phyloP scores from a whole-genome alignment of 148 eudicot genomes.

The Hydrangea macrophylla region DNA sequence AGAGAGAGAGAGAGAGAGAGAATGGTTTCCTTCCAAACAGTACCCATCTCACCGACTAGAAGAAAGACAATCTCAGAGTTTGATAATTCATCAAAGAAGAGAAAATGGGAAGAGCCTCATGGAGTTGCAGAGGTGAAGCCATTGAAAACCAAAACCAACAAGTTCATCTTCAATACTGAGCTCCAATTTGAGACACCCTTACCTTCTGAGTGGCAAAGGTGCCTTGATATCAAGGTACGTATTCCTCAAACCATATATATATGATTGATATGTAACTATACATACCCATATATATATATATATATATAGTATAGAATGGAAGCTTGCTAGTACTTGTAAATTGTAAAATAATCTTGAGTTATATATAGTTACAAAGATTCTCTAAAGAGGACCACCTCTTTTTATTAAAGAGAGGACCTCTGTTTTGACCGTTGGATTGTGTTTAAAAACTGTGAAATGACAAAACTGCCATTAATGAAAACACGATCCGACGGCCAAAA shows the following conservation, averaged over 20 bases:
- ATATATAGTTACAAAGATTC: too few relatives aligned
- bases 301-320: too few relatives aligned
- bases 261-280: too few relatives aligned
- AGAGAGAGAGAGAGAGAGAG: background rate
- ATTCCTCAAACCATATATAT: background rate
- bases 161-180: conserved; percentile 33
- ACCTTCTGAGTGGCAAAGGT: conserved; percentile 82
- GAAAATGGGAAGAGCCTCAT: conserved; percentile 52
- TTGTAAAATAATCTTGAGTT: too few relatives aligned
- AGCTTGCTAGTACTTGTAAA: too few relatives aligned
- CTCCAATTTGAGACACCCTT: conserved; percentile 56
- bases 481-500: too few relatives aligned
- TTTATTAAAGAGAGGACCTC: too few relatives aligned
- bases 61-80: conserved; percentile 21
- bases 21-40: conserved; percentile 70
- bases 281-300: too few relatives aligned
- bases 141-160: conserved; percentile 18
- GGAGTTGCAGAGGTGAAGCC: conserved; percentile 27
- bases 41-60: conserved; percentile 30
- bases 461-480: too few relatives aligned
- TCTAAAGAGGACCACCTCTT: too few relatives aligned
- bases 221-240: conserved; percentile 81
- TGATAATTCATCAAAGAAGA: conserved; percentile 46
- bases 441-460: too few relatives aligned
- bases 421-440: too few relatives aligned